Evolutionary conservation across 768 basidiomycete species (phyloP).

Genomic region (Symmetrospora coprosmae): DNA sequence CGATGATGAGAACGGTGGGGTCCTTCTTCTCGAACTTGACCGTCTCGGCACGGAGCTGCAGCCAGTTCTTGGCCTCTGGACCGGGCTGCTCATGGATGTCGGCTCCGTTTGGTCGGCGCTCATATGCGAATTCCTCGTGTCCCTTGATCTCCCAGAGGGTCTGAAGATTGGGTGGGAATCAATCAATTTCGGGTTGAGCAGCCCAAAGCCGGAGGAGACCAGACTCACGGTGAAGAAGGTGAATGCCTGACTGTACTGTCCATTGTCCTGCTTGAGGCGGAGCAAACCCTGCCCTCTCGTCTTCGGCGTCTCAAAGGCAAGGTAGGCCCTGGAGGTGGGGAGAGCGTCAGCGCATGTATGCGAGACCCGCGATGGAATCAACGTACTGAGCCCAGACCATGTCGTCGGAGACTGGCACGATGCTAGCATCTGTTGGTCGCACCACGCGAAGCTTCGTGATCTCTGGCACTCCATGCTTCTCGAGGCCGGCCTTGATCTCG

Average conservation of each 20-base stretch:
- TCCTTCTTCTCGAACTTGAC: slow-evolving; percentile 43
- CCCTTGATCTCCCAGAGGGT: slow-evolving; percentile 32
- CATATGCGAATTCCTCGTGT: slow-evolving; percentile 24
- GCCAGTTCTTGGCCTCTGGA: slow-evolving; percentile 41
- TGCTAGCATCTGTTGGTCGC: slow-evolving; percentile 20
- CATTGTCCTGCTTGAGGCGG: slow-evolving; percentile 28
- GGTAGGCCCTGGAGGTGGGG: slow-evolving; percentile 21
- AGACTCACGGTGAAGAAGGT: slow-evolving; percentile 30
- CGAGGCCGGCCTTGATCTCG: slow-evolving; percentile 27
- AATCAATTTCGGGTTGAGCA: neutral
- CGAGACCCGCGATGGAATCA: neutral
- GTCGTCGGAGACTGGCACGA: slow-evolving; percentile 25
- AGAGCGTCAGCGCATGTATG: neutral
- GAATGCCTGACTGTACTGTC: slow-evolving; percentile 23
- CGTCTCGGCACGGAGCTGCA: slow-evolving; percentile 35
- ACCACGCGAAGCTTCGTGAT: slow-evolving; percentile 21
- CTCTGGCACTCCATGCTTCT: slow-evolving; percentile 25
- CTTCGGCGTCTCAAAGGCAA: slow-evolving; percentile 29
- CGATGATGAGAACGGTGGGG: slow-evolving; percentile 46
- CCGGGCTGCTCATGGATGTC: slow-evolving; percentile 26
- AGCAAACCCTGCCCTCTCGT: slow-evolving; percentile 28
- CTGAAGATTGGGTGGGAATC: neutral
- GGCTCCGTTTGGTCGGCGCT: slow-evolving; percentile 30
- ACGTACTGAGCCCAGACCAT: slow-evolving; percentile 27
- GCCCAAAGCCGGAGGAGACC: too few relatives aligned